These are phyloP conservation scores for Penicillium alfredii DNA, from an alignment of 495 filamentous ascomycete genomes.

Conservation along the genomic window DNA sequence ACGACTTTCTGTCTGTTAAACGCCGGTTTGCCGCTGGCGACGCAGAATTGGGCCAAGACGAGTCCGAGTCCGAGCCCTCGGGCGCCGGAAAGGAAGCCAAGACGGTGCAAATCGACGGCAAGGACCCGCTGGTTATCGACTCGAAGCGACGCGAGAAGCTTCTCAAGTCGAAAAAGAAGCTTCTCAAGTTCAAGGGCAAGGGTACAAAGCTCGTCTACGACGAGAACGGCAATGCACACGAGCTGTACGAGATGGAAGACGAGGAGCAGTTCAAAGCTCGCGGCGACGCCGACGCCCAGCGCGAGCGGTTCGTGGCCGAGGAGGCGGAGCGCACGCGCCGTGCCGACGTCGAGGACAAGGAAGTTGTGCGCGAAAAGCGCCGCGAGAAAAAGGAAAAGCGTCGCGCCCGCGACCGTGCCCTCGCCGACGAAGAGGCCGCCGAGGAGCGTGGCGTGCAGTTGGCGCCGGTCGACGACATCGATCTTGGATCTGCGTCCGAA, in stretches of 20 bases:
- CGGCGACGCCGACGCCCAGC: conserved; percentile 68
- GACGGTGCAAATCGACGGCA: conserved; percentile 44
- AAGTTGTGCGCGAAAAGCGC: conserved; percentile 68
- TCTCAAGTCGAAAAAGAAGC: conserved; percentile 87
- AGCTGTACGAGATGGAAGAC: conserved; percentile 79
- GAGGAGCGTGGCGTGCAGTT: conserved; percentile 39
- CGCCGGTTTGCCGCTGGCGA: conserved; percentile 60
- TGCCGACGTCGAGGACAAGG: conserved; percentile 79
- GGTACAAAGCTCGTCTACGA: conserved; percentile 84
- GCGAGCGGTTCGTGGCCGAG: conserved; percentile 65
- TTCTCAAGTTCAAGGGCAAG: conserved; percentile 79
- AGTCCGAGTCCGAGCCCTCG: conserved; percentile 11
- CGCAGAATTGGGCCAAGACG: conserved; percentile 23
- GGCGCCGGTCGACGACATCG: conserved; percentile 21
- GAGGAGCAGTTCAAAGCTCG: conserved; percentile 69
- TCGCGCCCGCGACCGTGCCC: conserved; percentile 63
- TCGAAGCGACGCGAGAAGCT: conserved; percentile 91
- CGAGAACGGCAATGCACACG: conserved; percentile 79
- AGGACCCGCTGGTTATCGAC: conserved; percentile 71
- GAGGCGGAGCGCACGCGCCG: conserved; percentile 66
- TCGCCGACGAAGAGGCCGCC: conserved; percentile 41
- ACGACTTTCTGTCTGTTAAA: conserved; percentile 87
- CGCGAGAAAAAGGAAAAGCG: conserved; percentile 82
- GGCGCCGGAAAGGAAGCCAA: conserved; percentile 23
- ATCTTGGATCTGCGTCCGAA: conserved; percentile 28